Evolutionary conservation across 78 protist genomes (phyloP), one percentile per base, ranked within the genome.

Genomic region (Dictyostelium discoideum): DNA sequence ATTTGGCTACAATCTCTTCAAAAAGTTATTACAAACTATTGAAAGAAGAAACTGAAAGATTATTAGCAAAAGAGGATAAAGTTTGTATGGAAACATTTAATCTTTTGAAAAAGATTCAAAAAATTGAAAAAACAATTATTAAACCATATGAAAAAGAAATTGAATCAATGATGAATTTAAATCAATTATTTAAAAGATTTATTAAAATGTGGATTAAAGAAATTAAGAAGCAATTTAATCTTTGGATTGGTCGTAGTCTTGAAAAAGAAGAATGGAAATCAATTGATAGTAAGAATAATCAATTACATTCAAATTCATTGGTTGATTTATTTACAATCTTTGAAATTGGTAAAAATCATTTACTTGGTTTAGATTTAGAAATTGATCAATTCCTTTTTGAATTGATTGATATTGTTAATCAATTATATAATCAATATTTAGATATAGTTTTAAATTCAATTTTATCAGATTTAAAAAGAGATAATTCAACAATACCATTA

Each of bases 261-360:
- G 32, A 60, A 26, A 63, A 69, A 32, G 94, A 89, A 32, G n/a
- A 57, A 46, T 89, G 94, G 94, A 5, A 16, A 81, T 20, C 94
- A 10, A 24, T 78, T 0, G 94, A 89, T 89, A 9, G 10, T 5
- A 89, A 89, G 39, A 89, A 89, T 14, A 81, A 81, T 20, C 10
- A 80, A 46, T n/a, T 89, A n/a, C 94, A 89, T 69, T 79, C 94
- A 5, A 20, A 40, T 11, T 80, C 87, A 80, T 46, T 67, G 3
- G 26, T 80, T 9, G 94, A 89, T 81, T 22, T 89, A 48, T 89
- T 89, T 57, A 46, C 84, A 5, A 89, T 89, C 8, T 89, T 89
- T 79, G 94, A 89, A 73, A 63, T 89, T 67, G 94, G 87, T 22
- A 89, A 89, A 48, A 89, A 89, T 89, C 94, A 89, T 81, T 29